These are phyloP conservation scores for Geosmithia morbida DNA, from an alignment of 2,329 filamentous ascomycete species.

Conservation along the genomic window DNA sequence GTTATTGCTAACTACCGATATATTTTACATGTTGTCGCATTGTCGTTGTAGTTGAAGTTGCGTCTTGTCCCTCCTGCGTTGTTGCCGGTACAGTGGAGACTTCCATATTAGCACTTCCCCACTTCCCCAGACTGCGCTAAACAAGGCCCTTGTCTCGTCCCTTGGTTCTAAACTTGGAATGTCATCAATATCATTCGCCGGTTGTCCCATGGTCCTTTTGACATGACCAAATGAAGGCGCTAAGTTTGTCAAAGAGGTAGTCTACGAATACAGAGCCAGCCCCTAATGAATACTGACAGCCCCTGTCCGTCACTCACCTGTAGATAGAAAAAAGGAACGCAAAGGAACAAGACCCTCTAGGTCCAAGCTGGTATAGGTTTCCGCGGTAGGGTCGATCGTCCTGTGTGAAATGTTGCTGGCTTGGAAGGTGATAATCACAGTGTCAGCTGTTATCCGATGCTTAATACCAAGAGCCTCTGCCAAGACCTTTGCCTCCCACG, in stretches of 20 bases:
- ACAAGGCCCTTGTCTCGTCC: neutral
- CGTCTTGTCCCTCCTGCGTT: neutral
- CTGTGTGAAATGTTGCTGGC: neutral
- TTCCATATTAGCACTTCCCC: neutral
- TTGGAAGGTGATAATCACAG: neutral
- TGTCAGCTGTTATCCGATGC: neutral
- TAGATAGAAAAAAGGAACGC: too few species aligned
- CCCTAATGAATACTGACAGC: neutral
- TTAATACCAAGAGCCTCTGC: too few species aligned
- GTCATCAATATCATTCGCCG: neutral
- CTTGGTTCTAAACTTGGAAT: neutral
- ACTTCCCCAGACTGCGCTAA: constrained; percentile 4
- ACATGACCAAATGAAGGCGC: too few species aligned
- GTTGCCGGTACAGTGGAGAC: neutral
- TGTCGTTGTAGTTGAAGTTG: neutral
- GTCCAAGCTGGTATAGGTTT: neutral
- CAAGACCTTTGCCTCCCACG: too few species aligned
- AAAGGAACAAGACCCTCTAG: neutral
- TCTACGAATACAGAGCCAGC: too few species aligned
- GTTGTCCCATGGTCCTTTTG: neutral
- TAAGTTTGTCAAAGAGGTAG: too few species aligned
- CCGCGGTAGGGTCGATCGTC: neutral
- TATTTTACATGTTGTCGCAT: neutral
- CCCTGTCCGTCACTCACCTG: neutral
- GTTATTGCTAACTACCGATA: neutral